A percentile compares a stretch with the other conserved stretches of the same genome.
Evolutionary conservation across 306 rosid species (phyloP).

Genomic region (Vigna reflexopilosa): DNA sequence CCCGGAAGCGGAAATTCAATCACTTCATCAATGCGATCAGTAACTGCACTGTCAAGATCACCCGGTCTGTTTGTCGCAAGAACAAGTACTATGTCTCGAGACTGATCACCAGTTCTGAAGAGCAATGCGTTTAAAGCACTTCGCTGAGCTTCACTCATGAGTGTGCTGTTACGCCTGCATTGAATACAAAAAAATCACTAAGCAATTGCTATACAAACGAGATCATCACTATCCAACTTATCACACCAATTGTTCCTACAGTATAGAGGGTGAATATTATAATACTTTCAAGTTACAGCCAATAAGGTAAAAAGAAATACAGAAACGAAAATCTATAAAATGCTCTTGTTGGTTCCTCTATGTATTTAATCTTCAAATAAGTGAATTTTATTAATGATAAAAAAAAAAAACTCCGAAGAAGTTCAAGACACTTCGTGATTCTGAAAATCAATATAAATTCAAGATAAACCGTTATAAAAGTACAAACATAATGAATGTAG

Average conservation of each 20-base stretch:
- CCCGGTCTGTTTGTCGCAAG: slow-evolving; percentile 99
- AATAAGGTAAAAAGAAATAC: neutral
- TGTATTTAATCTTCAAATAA: slow-evolving; percentile 11
- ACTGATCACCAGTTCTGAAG: slow-evolving; percentile 97
- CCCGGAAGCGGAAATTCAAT: slow-evolving; percentile 95
- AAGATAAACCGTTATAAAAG: slow-evolving; percentile 19
- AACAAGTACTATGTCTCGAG: slow-evolving; percentile 94
- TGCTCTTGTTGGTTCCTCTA: slow-evolving; percentile 1
- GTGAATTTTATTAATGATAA: no score
- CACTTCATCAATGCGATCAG: slow-evolving; percentile 97
- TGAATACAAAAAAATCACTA: slow-evolving; percentile 27
- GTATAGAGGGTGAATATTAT: neutral
- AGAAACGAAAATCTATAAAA: slow-evolving; percentile 3
- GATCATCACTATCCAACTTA: slow-evolving; percentile 18
- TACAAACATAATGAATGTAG: neutral
- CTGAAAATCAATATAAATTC: slow-evolving; percentile 11
- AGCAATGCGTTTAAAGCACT: slow-evolving; percentile 98
- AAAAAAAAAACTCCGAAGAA: neutral
- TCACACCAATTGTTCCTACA: neutral
- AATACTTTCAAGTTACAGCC: slow-evolving; percentile 1
- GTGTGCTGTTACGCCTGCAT: slow-evolving; percentile 93
- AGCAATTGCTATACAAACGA: slow-evolving; percentile 11
- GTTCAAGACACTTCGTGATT: slow-evolving; percentile 23
- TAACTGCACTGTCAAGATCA: slow-evolving; percentile 90
- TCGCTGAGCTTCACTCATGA: slow-evolving; percentile 98